Base-by-base conservation (phyloP, 2,329 filamentous ascomycete genomes). In the Trichoderma breve region DNA sequence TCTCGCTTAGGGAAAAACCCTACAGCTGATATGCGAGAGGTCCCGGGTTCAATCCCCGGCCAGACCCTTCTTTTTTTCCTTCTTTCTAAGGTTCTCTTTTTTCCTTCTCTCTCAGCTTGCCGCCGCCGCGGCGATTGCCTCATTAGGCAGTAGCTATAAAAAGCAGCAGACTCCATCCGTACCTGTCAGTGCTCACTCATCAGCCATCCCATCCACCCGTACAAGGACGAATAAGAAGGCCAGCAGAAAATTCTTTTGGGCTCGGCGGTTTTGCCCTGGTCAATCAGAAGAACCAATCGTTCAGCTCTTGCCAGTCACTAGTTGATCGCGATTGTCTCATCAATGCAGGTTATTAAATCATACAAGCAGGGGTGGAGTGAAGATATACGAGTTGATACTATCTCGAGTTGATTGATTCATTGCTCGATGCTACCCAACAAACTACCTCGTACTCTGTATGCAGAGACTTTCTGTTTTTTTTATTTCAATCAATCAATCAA, bases 1-100 rank as follows among this genome's bases (percentile, higher is more conserved):
- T 90, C 88, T 89, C 87, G 88, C 88, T 90, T 90, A 90, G 88
- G 88, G 88, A 79, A 70, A 70, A 74, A 82, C 80, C 80, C 81
- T 79, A 75, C 63, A 80, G 80, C 79, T 75, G 61, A 75, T 75
- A 77, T 83, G 82, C 82, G 82, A 82, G 82, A 83, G 82, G 82
- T 83, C 82, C 81, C 82, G 82, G 81, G 82, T 83, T 83, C 82
- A 81, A 83, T 83, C 81, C 82, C 80, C 82, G 82, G 82, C 81
- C 81, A 82, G 81, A 82, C 81, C 81, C 81, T 76, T 55, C 26
- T 75, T 80, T 80, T 80, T 78, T 53, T 11, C 21, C 76, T 75
- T 75, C 28, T 18, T 39, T 18, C 34, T 36, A 36, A 36, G 14
- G 12, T 81, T 75, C 55, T 39, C 79, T 80, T 77, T 34, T 12